Conservation (phyloP, 306 rosid genomes). For the Vicia faba region DNA sequence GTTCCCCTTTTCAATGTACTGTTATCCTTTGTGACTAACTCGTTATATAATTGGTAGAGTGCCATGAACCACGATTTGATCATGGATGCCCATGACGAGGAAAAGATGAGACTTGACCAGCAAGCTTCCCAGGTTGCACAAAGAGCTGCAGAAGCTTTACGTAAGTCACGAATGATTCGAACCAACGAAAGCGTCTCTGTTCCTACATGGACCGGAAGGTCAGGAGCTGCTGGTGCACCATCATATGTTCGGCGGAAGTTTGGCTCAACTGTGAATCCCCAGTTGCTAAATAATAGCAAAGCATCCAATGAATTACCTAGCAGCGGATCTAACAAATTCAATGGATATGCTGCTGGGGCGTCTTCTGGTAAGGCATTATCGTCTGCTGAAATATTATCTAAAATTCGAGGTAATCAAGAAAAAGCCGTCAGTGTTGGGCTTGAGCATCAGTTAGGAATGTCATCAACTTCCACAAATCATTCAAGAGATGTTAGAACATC, state of each 20-base stretch:
- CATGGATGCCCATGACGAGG: conserved; percentile 86
- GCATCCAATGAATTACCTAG: conserved; percentile 49
- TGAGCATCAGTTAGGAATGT: conserved; percentile 52
- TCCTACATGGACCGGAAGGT: conserved; percentile 98
- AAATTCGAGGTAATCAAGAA: conserved; percentile 74
- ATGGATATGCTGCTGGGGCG: conserved; percentile 74
- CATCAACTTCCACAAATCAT: conserved; percentile 46
- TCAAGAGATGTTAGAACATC: conserved; percentile 57
- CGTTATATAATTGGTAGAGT: conserved; percentile 52
- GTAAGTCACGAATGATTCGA: conserved; percentile 79
- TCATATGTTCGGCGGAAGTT: conserved; percentile 69
- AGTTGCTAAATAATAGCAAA: conserved; percentile 49
- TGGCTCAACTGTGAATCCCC: conserved; percentile 75
- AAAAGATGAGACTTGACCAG: conserved; percentile 83
- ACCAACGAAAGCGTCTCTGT: conserved; percentile 68
- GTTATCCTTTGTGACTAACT: conserved; percentile 34
- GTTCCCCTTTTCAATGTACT: conserved; percentile 3
- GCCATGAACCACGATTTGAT: conserved; percentile 91
- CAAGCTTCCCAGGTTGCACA: conserved; percentile 92
- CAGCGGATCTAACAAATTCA: conserved; percentile 47
- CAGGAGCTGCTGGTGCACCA: conserved; percentile 95
- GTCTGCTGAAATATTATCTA: conserved; percentile 74
- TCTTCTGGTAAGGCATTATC: conserved; percentile 84
- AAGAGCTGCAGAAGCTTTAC: conserved; percentile 94
- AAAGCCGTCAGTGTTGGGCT: conserved; percentile 71